Conservation (phyloP, 1,284 basidiomycete genomes). For the Moniliella sp. region DNA sequence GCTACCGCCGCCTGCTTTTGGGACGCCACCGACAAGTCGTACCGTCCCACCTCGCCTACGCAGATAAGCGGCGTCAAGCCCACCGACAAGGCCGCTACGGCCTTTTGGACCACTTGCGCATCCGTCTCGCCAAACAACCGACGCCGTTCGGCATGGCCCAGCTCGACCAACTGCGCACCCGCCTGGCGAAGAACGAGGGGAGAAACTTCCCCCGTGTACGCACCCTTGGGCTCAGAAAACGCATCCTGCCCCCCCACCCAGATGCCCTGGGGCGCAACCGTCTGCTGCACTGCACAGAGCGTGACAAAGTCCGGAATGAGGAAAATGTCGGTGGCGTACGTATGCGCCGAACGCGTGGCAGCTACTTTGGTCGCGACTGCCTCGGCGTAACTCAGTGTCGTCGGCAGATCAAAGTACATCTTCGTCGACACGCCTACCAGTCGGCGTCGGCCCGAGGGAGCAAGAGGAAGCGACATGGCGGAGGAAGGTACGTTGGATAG, state of each 20-base stretch:
- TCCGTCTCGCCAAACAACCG: conserved; percentile 22
- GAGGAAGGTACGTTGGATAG: neutral
- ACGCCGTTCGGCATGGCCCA: conserved; percentile 24
- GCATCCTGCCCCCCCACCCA: conserved; percentile 21
- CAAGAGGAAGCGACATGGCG: neutral
- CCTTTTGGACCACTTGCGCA: conserved; percentile 15
- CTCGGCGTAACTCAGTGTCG: conserved; percentile 6
- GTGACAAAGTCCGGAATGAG: conserved; percentile 26
- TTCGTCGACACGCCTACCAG: conserved; percentile 26
- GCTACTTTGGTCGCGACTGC: conserved; percentile 5
- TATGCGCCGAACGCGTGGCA: conserved; percentile 1
- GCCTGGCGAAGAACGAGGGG: conserved; percentile 15
- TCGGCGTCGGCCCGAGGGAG: too few species aligned
- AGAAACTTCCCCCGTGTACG: conserved; percentile 25
- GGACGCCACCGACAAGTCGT: too few species aligned
- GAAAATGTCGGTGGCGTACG: conserved; percentile 11
- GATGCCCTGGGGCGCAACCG: conserved; percentile 4
- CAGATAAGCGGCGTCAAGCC: conserved; percentile 21
- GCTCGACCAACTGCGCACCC: conserved; percentile 19
- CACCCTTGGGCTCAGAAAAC: conserved; percentile 13
- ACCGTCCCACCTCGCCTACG: conserved; percentile 19
- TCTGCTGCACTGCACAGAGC: conserved; percentile 5
- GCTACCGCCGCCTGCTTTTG: conserved; percentile 8
- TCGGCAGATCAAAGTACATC: conserved; percentile 26
- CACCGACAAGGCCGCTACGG: conserved; percentile 9